Conservation (phyloP, 2,329 filamentous ascomycete species). For the Colletotrichum zoysiae region DNA sequence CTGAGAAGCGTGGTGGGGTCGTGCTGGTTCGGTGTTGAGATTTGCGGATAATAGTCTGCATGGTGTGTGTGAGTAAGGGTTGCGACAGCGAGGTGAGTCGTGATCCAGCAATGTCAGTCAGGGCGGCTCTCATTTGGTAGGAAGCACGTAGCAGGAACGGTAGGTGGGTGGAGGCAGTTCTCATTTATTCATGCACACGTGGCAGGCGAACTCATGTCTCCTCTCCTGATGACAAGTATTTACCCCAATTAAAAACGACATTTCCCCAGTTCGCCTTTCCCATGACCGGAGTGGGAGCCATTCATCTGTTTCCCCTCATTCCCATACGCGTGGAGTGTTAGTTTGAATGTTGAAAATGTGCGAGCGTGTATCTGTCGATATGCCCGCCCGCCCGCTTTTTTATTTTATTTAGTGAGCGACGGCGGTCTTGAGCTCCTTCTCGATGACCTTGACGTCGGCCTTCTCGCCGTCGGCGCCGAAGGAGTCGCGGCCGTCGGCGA, state of each 20-base stretch:
- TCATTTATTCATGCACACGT: slow-evolving; percentile 1
- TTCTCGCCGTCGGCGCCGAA: slow-evolving; percentile 22
- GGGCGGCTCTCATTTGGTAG: too few species aligned
- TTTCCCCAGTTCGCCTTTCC: slow-evolving; percentile 15
- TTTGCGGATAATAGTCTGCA: too few species aligned
- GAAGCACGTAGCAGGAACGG: not conserved
- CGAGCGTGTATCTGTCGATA: too few species aligned
- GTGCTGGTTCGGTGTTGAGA: too few species aligned
- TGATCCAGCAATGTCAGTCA: not conserved
- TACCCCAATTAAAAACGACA: not conserved
- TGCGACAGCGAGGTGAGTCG: not conserved
- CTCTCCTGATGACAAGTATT: not conserved
- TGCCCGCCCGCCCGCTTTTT: not conserved
- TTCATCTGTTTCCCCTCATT: not conserved
- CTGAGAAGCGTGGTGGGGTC: not conserved
- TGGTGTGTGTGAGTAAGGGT: too few species aligned
- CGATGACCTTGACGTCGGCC: slow-evolving; percentile 27
- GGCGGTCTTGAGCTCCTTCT: slow-evolving; percentile 36
- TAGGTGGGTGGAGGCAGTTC: slow-evolving; percentile 8
- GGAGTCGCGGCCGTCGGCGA: slow-evolving; percentile 47
- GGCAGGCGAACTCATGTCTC: not conserved
- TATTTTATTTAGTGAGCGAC: slow-evolving; percentile 10
- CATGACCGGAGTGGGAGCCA: not conserved
- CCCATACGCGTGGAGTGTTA: not conserved
- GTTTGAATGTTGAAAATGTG: too few species aligned